Evolutionary conservation across 2,329 filamentous ascomycete species (phyloP).

Genomic region (Lachnellula occidentalis): DNA sequence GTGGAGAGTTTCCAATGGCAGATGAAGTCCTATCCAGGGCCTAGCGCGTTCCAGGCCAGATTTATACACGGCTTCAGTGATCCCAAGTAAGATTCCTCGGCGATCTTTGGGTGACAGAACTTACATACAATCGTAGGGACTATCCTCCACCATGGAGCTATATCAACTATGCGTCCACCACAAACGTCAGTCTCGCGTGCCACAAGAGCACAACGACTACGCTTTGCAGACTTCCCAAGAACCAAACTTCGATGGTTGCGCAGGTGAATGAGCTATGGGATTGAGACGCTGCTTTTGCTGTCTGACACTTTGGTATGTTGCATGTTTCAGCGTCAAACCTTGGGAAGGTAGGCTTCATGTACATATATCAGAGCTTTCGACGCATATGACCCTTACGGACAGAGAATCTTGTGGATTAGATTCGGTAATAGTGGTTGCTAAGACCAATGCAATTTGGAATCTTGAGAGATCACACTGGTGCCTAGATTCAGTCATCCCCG

Average conservation of each 20-base stretch:
- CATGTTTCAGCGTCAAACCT: not conserved
- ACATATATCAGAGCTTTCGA: not conserved
- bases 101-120: not conserved
- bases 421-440: not conserved
- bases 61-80: slow-evolving; percentile 23
- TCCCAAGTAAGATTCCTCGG: slow-evolving; percentile 14
- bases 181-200: slow-evolving; percentile 4
- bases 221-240: not conserved
- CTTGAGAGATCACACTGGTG: not conserved
- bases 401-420: not conserved
- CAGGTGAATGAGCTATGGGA: not conserved
- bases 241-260: not conserved
- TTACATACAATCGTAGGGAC: slow-evolving; percentile 11
- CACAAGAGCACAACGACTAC: not conserved
- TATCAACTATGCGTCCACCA: slow-evolving; percentile 15
- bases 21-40: slow-evolving; percentile 14
- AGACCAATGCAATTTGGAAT: not conserved
- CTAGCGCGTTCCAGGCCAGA: slow-evolving; percentile 17
- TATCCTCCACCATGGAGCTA: slow-evolving; percentile 19
- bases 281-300: not conserved
- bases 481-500: not conserved
- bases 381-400: too few relatives aligned
- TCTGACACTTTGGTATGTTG: not conserved
- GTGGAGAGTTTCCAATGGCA: slow-evolving; percentile 20
- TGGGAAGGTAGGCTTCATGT: not conserved